Evolutionary conservation across 805 yeast species (phyloP).

Genomic region (Candida sithepensis): DNA sequence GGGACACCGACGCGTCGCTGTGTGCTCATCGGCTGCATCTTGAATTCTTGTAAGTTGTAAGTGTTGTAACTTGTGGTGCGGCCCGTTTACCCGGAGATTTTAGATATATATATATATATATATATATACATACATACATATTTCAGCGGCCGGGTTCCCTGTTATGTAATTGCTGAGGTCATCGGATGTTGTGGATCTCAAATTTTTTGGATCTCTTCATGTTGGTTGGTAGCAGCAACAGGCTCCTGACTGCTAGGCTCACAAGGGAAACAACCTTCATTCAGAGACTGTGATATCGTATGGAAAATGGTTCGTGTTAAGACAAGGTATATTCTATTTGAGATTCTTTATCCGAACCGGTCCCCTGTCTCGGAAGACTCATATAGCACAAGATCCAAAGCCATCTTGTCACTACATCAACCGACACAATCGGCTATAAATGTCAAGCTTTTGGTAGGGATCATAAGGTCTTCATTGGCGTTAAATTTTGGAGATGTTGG

Average conservation of each 20-base stretch:
- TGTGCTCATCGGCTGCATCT: too few species aligned
- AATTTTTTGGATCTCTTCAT: background rate
- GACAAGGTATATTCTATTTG: constrained; percentile 80
- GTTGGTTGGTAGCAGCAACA: background rate
- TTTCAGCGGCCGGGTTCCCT: too few species aligned
- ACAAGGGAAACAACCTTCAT: too few species aligned
- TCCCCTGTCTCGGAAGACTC: constrained; percentile 1
- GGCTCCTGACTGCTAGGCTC: background rate
- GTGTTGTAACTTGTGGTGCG: too few species aligned
- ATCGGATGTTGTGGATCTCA: background rate
- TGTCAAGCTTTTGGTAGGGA: constrained; percentile 45
- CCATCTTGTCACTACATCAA: constrained; percentile 46
- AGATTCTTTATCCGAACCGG: constrained; percentile 62
- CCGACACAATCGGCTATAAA: constrained; percentile 47
- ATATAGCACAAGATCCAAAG: constrained; percentile 30
- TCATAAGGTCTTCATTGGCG: constrained; percentile 54
- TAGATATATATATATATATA: too few species aligned
- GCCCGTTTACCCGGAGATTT: constrained; percentile 1
- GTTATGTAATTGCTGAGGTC: background rate
- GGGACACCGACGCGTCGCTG: background rate
- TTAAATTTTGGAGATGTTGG: constrained; percentile 79
- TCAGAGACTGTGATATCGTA: too few species aligned
- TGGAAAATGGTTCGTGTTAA: constrained; percentile 92
- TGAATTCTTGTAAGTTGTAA: too few species aligned
- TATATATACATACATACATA: too few species aligned